Base-by-base conservation (phyloP, 2,329 filamentous ascomycete genomes). In the Aspergillus quadricinctus region DNA sequence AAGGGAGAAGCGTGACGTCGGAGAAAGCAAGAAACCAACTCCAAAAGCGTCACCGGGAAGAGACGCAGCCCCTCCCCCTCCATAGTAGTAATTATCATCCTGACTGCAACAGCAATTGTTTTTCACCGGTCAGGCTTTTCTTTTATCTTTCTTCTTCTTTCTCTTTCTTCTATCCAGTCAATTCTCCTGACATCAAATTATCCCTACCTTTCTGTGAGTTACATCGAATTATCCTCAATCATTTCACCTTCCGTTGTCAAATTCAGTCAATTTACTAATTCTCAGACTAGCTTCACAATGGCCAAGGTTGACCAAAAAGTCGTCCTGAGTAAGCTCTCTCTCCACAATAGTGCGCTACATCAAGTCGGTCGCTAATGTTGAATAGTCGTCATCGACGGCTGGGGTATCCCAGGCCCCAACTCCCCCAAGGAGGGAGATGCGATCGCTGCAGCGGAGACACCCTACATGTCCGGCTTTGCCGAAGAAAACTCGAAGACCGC, bases 321-420 rank as follows among this genome's bases (percentile, higher is more conserved):
- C 62, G 86, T 85, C 62, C 80, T 90, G 68, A 88, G 82, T 85
- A 80, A 65, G 81, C 74, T 63, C 60, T 55, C 74, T 63, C 60
- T 56, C 65, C 57, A 63, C 54, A 35, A 56, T 66, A 56, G 56
- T 48, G 41, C 27, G 31, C 25, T 52, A 35, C 45, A n/a, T 1
- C 11, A 60, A 63, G 11, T 63, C 75, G 72, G 59, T 40, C 10
- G 53, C 60, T 70, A 57, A 70, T 53, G 28, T 29, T 9, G 52
- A 48, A 72, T 71, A 92, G 89, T 99, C 84, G 94, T 97, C 78
- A 99, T 99, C 82, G 94, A 99, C 80, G 94, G 94, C 72, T 99
- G 94, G 94, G 94, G 94, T 72, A 85, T 97, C 69, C 85, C 92
- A 68, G 86, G 86, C 62, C 87, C 88, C 64, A 79, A 87, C 57